Evolutionary conservation across 176 grass and related monocot species (phyloP).

Genomic region (Carex pumila): DNA sequence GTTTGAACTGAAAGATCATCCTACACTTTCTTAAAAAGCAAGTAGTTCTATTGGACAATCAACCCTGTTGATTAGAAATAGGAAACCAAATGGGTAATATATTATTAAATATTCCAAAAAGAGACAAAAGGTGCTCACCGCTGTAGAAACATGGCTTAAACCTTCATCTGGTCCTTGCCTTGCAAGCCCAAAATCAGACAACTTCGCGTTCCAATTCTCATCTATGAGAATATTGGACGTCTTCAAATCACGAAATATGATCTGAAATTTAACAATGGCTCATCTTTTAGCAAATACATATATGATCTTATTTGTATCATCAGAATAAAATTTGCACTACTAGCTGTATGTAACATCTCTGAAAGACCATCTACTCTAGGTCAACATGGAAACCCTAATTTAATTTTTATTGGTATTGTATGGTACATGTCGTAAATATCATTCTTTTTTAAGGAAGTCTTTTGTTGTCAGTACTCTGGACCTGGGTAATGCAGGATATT

Average conservation of each 20-base stretch:
- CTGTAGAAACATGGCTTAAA: slow-evolving; percentile 90
- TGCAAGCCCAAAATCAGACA: slow-evolving; percentile 96
- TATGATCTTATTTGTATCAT: neutral
- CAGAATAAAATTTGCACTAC: neutral
- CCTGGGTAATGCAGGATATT: neutral
- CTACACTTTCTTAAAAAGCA: neutral
- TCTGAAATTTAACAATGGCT: slow-evolving; percentile 30
- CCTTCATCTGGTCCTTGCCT: slow-evolving; percentile 95
- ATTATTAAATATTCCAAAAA: neutral
- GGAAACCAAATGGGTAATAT: neutral
- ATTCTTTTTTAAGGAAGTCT: no score
- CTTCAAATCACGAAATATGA: slow-evolving; percentile 97
- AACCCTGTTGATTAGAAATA: neutral
- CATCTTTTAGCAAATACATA: neutral
- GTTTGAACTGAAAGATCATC: no score
- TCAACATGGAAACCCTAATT: no score
- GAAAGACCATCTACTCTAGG: neutral
- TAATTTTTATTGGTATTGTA: no score
- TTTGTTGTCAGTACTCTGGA: no score
- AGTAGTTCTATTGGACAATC: neutral
- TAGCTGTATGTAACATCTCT: neutral
- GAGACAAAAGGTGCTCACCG: slow-evolving; percentile 34
- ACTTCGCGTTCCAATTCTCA: slow-evolving; percentile 91
- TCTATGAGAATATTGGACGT: slow-evolving; percentile 91
- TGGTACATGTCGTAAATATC: no score